Conservation (phyloP, 176 grass and related monocot species). For the Oryza meyeriana region DNA sequence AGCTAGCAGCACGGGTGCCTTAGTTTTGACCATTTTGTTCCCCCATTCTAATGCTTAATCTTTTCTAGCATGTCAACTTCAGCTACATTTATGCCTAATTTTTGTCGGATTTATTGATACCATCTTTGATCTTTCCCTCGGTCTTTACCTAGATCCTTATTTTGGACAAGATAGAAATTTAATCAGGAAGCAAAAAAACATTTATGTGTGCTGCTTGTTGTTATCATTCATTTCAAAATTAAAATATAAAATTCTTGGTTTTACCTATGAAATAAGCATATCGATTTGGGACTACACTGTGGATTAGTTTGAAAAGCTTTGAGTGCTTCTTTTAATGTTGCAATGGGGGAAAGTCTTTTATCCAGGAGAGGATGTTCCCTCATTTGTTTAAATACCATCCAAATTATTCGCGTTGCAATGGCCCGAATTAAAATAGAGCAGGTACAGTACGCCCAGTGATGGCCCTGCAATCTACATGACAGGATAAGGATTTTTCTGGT, state of each 20-base stretch:
- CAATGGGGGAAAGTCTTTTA: no score
- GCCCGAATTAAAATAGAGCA: neutral
- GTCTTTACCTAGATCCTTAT: neutral
- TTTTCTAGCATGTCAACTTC: constrained; percentile 8
- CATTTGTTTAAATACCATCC: no score
- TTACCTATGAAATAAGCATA: neutral
- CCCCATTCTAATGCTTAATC: neutral
- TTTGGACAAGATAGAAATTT: neutral
- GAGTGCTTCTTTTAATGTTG: neutral
- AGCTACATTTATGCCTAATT: constrained; percentile 3
- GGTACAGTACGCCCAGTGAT: constrained; percentile 4
- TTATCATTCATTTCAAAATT: neutral
- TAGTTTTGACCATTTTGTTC: neutral
- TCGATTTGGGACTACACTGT: neutral
- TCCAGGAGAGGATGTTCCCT: no score
- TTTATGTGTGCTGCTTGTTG: neutral
- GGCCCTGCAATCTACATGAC: constrained; percentile 8
- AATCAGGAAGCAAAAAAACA: neutral
- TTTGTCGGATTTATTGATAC: neutral
- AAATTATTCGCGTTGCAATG: no score
- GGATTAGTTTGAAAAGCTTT: neutral
- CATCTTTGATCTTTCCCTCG: neutral
- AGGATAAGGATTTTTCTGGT: constrained; percentile 8
- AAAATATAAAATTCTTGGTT: neutral
- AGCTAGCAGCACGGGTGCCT: neutral